phyloP scores from a whole-genome alignment of 2,329 filamentous ascomycete genomes.

The Coniochaeta sp. region DNA sequence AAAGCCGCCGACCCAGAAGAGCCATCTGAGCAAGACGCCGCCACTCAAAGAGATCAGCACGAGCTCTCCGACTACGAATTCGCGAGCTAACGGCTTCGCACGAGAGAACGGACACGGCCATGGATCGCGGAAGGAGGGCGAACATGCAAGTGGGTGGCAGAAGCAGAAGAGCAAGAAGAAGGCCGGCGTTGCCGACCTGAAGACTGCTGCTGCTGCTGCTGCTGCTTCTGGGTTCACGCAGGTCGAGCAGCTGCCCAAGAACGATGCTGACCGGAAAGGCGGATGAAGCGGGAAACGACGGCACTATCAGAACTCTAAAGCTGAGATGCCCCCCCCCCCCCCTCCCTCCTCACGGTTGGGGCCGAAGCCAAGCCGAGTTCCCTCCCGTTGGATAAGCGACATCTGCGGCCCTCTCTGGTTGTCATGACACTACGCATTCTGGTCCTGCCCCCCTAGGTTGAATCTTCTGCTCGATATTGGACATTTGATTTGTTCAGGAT shows the following conservation, averaged over 20 bases:
- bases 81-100: constrained; percentile 28
- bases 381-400: background rate
- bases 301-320: background rate
- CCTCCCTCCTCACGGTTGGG: no score
- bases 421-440: background rate
- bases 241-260: constrained; percentile 48
- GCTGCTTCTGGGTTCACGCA: constrained; percentile 31
- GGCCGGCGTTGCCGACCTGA: constrained; percentile 30
- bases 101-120: constrained; percentile 47
- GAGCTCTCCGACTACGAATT: constrained; percentile 16
- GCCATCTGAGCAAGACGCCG: background rate
- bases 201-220: constrained; percentile 34
- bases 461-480: constrained; percentile 1
- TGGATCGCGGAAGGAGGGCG: constrained; percentile 45
- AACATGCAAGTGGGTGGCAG: constrained; percentile 43
- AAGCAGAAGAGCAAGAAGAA: constrained; percentile 51
- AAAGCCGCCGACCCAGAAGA: background rate
- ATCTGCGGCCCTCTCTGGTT: background rate
- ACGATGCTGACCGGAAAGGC: constrained; percentile 55
- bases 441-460: background rate
- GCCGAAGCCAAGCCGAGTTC: background rate
- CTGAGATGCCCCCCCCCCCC: background rate
- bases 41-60: constrained; percentile 13
- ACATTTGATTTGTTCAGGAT: constrained; percentile 2
- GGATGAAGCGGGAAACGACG: constrained; percentile 34